Base-by-base conservation (phyloP, 305 asterid species). In the Fraxinus sp. region DNA sequence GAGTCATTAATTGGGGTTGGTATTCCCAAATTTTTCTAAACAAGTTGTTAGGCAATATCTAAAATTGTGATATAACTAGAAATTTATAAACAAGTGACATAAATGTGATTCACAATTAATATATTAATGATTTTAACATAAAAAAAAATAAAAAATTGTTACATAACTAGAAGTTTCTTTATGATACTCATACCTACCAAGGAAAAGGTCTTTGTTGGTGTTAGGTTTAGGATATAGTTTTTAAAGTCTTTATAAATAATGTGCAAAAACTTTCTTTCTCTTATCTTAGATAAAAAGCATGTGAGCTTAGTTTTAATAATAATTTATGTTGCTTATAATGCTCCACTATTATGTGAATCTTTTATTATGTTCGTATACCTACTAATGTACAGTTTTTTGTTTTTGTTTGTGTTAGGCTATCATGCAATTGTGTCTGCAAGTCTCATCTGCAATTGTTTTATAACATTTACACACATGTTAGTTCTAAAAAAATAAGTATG, bases 1-100 rank as follows among this genome's bases (percentile, higher is more conserved):
- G 76, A 14, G 52, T 81, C 78, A 82, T 82, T 55, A 14, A 26
- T 76, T 14, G 10, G 7, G 22, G 13, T 28, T 52, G 24, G 0
- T 46, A 59, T 46, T n/a, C 35, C 24, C 32, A 18, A 62, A 78
- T 44, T 72, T 72, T 75, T 72, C 74, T 74, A 57, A 82, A 83
- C 76, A 62, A 7, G 10, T 59, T 59, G 72, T 79, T 79, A 7
- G 81, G 41, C 33, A 70, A 88, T 75, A 88, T 86, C 92, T 33
- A 44, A 44, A 44, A 10, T 44, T 44, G 52, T 44, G 52, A 44
- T 44, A 44, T 44, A 44, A 8, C 3, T 44, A 10, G 52, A 44
- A 44, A 44, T 44, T 10, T 44, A 44, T 44, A 44, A 41, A 9
- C 49, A 77, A 76, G 78, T 13, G 62, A 88, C 80, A 84, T 5